Percentiles rank a stretch among this genome's conserved stretches.
Evolutionary conservation across 2,329 filamentous ascomycete genomes (phyloP).

Genomic region (Stagonosporopsis rhizophila): DNA sequence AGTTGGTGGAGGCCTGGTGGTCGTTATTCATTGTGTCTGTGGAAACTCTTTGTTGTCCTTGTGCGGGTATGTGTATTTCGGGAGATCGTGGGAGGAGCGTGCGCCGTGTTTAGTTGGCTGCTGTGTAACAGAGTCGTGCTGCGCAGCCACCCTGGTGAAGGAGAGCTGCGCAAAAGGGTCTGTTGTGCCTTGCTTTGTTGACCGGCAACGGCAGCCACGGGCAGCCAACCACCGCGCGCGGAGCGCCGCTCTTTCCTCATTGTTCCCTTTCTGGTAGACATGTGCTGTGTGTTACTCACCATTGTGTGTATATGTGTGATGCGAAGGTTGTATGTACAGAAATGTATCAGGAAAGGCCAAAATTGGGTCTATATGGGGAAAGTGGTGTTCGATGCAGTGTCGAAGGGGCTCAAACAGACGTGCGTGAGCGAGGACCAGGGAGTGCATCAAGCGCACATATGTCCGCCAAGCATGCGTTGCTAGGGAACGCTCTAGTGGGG

Average conservation of each 20-base stretch:
- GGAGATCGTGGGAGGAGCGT: constrained; percentile 11
- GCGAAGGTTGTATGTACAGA: constrained; percentile 6
- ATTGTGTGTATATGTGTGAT: constrained; percentile 18
- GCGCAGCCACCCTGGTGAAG: constrained; percentile 2
- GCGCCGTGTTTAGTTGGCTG: constrained; percentile 9
- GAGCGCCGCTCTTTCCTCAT: constrained; percentile 9
- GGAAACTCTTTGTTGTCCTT: constrained; percentile 12
- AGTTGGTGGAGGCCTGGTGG: constrained; percentile 83
- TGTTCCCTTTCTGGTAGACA: constrained; percentile 1
- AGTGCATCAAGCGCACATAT: constrained; percentile 37
- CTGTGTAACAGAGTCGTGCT: constrained; percentile 9
- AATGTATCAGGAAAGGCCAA: constrained; percentile 16
- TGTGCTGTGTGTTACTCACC: constrained; percentile 22
- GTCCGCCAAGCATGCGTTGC: constrained; percentile 26
- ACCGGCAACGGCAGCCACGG: constrained; percentile 22
- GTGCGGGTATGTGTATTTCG: constrained; percentile 10
- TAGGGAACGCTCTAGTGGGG: constrained; percentile 17
- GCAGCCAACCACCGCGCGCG: constrained; percentile 24
- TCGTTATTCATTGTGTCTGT: constrained; percentile 45
- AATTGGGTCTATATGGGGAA: constrained; percentile 19
- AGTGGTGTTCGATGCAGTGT: constrained; percentile 20
- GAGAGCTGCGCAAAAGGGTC: constrained; percentile 17
- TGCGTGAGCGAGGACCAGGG: constrained; percentile 23
- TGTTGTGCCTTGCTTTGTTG: constrained; percentile 26
- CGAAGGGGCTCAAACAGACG: constrained; percentile 24